Evolutionary conservation across 2,329 filamentous ascomycete genomes (phyloP), one percentile per base, ranked within the genome.

Genomic region (Aspergillus phoenicis): DNA sequence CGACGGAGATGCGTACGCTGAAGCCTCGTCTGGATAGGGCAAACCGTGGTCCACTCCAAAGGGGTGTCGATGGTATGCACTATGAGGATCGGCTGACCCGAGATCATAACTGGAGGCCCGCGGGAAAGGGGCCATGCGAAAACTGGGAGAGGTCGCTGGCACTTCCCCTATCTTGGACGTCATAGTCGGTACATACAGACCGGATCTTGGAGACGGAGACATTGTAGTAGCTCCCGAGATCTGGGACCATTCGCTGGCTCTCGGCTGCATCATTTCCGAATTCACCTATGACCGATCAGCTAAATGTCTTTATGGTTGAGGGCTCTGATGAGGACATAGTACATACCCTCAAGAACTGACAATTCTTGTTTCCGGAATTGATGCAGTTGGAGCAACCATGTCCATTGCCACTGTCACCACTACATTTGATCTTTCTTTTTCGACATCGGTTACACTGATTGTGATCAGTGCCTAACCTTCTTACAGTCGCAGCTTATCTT

Each of bases 381-480:
- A 87, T 89, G 81, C 94, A 98, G 75, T 93, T 96, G 10, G 84
- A 82, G 77, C 94, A 98, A n/a, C 89, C 87, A 41, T 82, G 79
- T n/a, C 89, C 90, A 70, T 89, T 86, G 33, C 90, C 90, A 36
- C 84, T 82, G 73, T 97, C 92, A 47, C 94, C 94, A 71, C 91
- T 96, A 80, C 94, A 98, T 68, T 91, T 89, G 70, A 98, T 98
- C 82, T 98, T 98, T 61, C 94, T 87, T 79, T 94, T 93, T 62
- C 94, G 87, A 77, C 94, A 98, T 67, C 94, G 87, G 38, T 87
- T 87, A 75, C 94, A 98, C 94, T 97, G 66, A 4, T 20, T 10
- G 26, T 20, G 58, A 48, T 66, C 47, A 69, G 63, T 55, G 48
- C 30, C 6, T 41, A 8, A 17, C 51, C 24, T 13, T 47, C 20